A percentile compares a stretch with the other conserved stretches of the same genome.
Evolutionary conservation across 202 grass and related monocot genomes (phyloP).

Genomic region (Brachypodium distachyon): DNA sequence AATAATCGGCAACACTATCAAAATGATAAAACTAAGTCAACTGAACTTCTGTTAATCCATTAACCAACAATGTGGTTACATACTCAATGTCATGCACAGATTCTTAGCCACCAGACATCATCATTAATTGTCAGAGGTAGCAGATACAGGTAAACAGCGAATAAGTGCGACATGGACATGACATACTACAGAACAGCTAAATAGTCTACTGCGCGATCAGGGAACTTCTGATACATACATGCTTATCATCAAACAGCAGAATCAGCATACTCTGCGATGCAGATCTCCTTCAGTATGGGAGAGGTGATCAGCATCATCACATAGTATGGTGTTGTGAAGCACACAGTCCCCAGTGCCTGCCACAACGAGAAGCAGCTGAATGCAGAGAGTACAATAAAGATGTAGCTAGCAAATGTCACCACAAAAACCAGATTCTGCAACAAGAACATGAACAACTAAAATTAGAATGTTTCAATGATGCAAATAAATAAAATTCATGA

Average conservation of each 20-base stretch:
- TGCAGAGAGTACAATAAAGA: not conserved
- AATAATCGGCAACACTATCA: too few species aligned
- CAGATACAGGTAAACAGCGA: not conserved
- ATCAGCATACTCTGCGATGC: not conserved
- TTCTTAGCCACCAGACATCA: not conserved
- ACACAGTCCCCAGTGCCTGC: not conserved
- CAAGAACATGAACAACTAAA: not conserved
- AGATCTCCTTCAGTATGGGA: not conserved
- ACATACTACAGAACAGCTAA: not conserved
- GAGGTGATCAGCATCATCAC: not conserved
- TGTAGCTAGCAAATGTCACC: not conserved
- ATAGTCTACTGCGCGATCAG: not conserved
- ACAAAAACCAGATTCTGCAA: not conserved
- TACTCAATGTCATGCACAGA: too few species aligned
- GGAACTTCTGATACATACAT: not conserved
- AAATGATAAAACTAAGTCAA: too few species aligned
- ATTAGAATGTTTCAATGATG: not conserved
- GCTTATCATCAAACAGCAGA: not conserved
- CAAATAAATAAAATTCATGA: not conserved
- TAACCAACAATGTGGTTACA: too few species aligned
- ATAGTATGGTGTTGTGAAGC: not conserved
- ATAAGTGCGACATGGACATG: not conserved
- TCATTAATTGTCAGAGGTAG: not conserved
- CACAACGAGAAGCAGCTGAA: not conserved
- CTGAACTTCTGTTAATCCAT: too few species aligned